Conservation (phyloP, 2,329 filamentous ascomycete species). For the Botrytis deweyae region DNA sequence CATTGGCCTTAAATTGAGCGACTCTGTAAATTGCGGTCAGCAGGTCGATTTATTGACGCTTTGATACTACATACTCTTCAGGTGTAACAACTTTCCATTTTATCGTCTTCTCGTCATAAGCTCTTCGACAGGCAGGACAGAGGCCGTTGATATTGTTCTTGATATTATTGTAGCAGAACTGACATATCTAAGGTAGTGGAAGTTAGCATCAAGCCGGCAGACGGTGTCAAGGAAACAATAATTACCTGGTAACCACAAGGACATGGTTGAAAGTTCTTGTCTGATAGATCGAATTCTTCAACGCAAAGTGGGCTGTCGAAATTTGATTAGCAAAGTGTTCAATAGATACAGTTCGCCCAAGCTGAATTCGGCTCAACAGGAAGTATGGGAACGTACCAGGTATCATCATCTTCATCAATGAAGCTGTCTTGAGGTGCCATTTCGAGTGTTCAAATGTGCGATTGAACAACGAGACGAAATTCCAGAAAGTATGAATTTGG, state of each 20-base stretch:
- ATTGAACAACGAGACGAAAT: background rate
- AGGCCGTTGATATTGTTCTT: constrained; percentile 97
- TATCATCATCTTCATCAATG: constrained; percentile 70
- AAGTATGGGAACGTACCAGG: constrained; percentile 53
- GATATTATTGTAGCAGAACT: constrained; percentile 99
- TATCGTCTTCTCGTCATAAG: constrained; percentile 96
- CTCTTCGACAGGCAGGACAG: constrained; percentile 93
- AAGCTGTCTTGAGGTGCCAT: constrained; percentile 70
- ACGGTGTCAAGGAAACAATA: background rate
- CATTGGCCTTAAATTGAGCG: constrained; percentile 72
- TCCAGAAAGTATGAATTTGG: constrained; percentile 9
- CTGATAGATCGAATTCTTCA: constrained; percentile 96
- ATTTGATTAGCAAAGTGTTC: constrained; percentile 33
- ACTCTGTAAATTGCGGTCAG: constrained; percentile 50
- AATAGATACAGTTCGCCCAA: background rate
- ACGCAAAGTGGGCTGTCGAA: constrained; percentile 84
- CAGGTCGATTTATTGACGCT: background rate
- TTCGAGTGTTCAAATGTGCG: constrained; percentile 31
- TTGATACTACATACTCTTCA: constrained; percentile 72
- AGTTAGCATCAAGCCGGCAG: constrained; percentile 20
- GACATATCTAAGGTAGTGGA: constrained; percentile 70
- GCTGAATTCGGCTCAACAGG: background rate
- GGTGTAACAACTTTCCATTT: constrained; percentile 92
- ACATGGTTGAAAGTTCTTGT: constrained; percentile 95
- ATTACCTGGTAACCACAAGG: constrained; percentile 96